phyloP scores from a whole-genome alignment of 2,329 filamentous ascomycete species.

The Fusarium aywerte region DNA sequence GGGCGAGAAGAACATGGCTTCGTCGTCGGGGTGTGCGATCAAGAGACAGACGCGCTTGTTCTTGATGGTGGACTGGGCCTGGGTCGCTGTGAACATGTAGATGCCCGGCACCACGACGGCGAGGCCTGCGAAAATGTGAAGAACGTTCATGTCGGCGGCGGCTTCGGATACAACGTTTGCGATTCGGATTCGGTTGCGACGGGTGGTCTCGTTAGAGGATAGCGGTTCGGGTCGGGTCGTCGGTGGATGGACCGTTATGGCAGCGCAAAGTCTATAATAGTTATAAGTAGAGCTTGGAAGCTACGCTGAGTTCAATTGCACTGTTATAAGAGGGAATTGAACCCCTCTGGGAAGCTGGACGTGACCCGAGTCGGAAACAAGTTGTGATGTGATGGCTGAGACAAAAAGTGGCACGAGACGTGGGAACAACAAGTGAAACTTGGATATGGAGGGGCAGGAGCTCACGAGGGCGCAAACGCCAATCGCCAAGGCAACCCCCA shows the following conservation, averaged over 20 bases:
- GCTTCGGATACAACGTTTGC: conserved; percentile 2
- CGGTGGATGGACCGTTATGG: background rate
- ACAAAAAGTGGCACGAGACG: conserved; percentile 31
- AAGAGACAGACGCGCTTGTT: conserved; percentile 91
- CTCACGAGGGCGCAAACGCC: conserved; percentile 33
- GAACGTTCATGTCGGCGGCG: conserved; percentile 36
- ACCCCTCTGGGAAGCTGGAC: background rate
- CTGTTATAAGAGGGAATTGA: background rate
- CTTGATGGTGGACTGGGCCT: conserved; percentile 64
- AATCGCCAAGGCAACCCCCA: conserved; percentile 33
- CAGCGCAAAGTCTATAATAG: conserved; percentile 6
- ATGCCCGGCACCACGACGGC: conserved; percentile 59
- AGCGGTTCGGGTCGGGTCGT: background rate
- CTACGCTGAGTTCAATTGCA: conserved; percentile 2
- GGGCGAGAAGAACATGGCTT: conserved; percentile 99
- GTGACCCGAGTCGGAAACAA: conserved; percentile 4
- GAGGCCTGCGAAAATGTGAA: conserved; percentile 43
- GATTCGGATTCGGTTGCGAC: conserved; percentile 3
- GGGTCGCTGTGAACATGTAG: conserved; percentile 63
- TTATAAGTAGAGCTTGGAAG: background rate
- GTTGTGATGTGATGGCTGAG: conserved; percentile 7
- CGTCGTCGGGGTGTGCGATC: conserved; percentile 97
- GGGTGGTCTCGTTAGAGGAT: background rate
- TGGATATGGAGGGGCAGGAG: conserved; percentile 30
- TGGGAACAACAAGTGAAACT: conserved; percentile 20